Conservation (phyloP, 2,329 filamentous ascomycete species). For the Epichloe amarillans region DNA sequence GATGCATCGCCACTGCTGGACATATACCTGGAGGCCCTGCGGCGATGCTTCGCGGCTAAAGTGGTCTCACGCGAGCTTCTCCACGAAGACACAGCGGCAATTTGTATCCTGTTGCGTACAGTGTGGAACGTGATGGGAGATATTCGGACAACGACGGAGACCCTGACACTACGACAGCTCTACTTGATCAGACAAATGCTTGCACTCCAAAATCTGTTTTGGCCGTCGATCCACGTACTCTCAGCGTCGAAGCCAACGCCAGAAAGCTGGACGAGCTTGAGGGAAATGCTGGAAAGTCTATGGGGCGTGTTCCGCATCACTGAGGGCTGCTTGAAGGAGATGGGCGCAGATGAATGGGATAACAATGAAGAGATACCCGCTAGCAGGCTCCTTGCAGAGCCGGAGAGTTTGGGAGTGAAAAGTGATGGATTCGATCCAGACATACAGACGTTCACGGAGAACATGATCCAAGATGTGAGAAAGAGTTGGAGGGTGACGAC, state of each 20-base stretch:
- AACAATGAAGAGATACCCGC: slow-evolving; percentile 9
- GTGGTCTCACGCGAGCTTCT: slow-evolving; percentile 24
- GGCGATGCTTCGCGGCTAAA: slow-evolving; percentile 20
- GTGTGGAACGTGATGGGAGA: slow-evolving; percentile 17
- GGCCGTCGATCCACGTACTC: slow-evolving; percentile 15
- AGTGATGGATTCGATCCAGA: slow-evolving; percentile 13
- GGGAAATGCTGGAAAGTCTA: slow-evolving; percentile 8
- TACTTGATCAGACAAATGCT: slow-evolving; percentile 18
- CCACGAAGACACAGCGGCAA: slow-evolving; percentile 18
- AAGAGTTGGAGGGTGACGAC: slow-evolving; percentile 28
- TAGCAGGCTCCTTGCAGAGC: slow-evolving; percentile 12
- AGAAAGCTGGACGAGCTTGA: slow-evolving; percentile 10
- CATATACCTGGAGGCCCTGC: slow-evolving; percentile 33
- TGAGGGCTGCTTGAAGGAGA: slow-evolving; percentile 8
- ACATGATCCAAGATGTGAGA: slow-evolving; percentile 30
- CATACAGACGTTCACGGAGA: slow-evolving; percentile 26
- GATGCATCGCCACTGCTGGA: slow-evolving; percentile 35
- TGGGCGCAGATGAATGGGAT: slow-evolving; percentile 7
- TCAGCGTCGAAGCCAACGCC: slow-evolving; percentile 7
- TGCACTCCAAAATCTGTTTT: slow-evolving; percentile 17
- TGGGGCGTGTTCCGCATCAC: slow-evolving; percentile 10
- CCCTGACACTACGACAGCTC: slow-evolving; percentile 13
- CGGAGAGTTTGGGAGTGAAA: slow-evolving; percentile 4
- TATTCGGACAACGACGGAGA: slow-evolving; percentile 8
- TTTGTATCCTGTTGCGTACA: slow-evolving; percentile 20